A percentile compares a stretch with the other conserved stretches of the same genome.
Conservation (phyloP, 2,329 filamentous ascomycete genomes). For the Coniella vitis region DNA sequence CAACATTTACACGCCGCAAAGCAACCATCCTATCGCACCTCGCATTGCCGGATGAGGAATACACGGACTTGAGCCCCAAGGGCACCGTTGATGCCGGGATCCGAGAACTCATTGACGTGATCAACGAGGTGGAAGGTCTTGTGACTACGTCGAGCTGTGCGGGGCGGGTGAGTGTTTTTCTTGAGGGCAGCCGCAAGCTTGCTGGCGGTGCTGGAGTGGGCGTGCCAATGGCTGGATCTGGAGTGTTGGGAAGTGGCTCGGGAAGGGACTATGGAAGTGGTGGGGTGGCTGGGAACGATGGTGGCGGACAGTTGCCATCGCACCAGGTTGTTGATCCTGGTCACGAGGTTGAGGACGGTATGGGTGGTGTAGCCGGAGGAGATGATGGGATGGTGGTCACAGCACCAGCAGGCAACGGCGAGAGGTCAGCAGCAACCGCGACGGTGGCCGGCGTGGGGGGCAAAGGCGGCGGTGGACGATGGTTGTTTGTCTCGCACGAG, state of each 20-base stretch:
- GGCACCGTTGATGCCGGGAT: slow-evolving; percentile 78
- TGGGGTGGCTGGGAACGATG: slow-evolving; percentile 10
- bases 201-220: slow-evolving; percentile 11
- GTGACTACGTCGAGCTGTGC: slow-evolving; percentile 94
- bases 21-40: slow-evolving; percentile 65
- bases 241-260: too few relatives aligned
- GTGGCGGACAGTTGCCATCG: slow-evolving; percentile 17
- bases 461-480: slow-evolving; percentile 76
- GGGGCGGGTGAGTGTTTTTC: slow-evolving; percentile 78
- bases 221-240: neutral
- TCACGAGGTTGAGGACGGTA: neutral
- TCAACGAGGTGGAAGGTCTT: slow-evolving; percentile 68
- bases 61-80: slow-evolving; percentile 82
- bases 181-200: slow-evolving; percentile 62
- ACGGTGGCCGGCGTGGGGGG: slow-evolving; percentile 61
- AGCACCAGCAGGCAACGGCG: neutral
- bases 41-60: slow-evolving; percentile 59
- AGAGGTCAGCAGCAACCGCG: slow-evolving; percentile 21
- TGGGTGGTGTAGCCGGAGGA: neutral
- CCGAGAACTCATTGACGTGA: slow-evolving; percentile 65
- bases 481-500: slow-evolving; percentile 86
- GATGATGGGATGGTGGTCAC: neutral
- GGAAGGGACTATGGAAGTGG: slow-evolving; percentile 11
- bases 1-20: slow-evolving; percentile 57
- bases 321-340: slow-evolving; percentile 8